These are phyloP conservation scores for Cytospora leucostoma DNA, from an alignment of 2,329 filamentous ascomycete genomes.

Conservation along the genomic window DNA sequence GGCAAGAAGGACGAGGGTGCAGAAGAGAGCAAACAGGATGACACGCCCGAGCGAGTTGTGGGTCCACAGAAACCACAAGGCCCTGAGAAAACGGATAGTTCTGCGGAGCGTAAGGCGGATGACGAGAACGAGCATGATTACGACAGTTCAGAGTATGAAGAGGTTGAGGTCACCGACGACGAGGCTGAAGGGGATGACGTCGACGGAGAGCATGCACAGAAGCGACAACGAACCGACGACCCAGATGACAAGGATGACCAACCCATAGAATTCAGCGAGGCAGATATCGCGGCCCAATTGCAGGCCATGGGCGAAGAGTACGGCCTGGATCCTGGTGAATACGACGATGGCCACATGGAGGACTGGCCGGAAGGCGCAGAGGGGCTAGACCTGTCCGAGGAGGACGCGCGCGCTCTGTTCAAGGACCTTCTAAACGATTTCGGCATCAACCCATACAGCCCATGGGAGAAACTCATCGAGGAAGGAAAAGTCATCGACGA, in stretches of 20 bases:
- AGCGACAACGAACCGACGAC: constrained; percentile 51
- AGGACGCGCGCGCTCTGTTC: constrained; percentile 78
- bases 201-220: constrained; percentile 50
- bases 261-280: constrained; percentile 83
- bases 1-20: constrained; percentile 28
- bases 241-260: constrained; percentile 41
- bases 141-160: constrained; percentile 75
- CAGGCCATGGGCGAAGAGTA: constrained; percentile 88
- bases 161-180: constrained; percentile 68
- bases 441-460: constrained; percentile 79
- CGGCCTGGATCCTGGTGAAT: constrained; percentile 74
- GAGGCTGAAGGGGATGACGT: constrained; percentile 54
- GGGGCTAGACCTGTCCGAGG: constrained; percentile 69
- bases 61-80: constrained; percentile 20
- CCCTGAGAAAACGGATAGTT: constrained; percentile 27
- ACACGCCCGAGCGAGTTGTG: constrained; percentile 25
- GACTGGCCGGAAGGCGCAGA: constrained; percentile 72
- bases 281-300: constrained; percentile 90
- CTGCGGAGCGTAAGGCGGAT: constrained; percentile 43
- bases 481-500: constrained; percentile 83
- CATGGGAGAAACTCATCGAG: constrained; percentile 89
- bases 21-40: constrained; percentile 16
- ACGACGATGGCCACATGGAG: constrained; percentile 64
- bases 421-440: constrained; percentile 83
- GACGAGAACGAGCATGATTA: constrained; percentile 45